These are phyloP conservation scores for Thyridium curvatum DNA, from an alignment of 2,329 filamentous ascomycete species.

Conservation along the genomic window DNA sequence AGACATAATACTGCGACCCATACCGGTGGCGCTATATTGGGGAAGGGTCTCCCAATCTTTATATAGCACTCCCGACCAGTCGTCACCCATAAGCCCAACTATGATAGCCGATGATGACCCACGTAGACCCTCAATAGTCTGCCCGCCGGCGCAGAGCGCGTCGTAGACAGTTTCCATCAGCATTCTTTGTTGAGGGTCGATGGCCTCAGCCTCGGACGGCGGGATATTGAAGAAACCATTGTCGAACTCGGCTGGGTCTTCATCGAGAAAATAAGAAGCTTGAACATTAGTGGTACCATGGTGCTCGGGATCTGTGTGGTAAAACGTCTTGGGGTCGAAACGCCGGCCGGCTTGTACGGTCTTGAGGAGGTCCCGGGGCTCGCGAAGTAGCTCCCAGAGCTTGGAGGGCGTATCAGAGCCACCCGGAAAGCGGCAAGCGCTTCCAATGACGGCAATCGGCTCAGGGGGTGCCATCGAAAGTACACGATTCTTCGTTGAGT, in stretches of 20 bases:
- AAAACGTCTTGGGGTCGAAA: conserved; percentile 23
- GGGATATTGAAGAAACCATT: conserved; percentile 22
- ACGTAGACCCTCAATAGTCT: conserved; percentile 2
- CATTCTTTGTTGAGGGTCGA: conserved; percentile 12
- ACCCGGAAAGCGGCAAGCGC: conserved; percentile 9
- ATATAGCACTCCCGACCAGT: conserved; percentile 4
- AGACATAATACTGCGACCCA: conserved; percentile 38
- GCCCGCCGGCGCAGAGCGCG: conserved; percentile 9
- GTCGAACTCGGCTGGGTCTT: conserved; percentile 17
- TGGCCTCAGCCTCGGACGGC: conserved; percentile 14
- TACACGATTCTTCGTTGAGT: too few species aligned
- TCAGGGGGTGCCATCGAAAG: too few species aligned
- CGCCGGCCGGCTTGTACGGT: conserved; percentile 15
- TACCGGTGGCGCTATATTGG: conserved; percentile 43
- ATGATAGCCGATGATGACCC: conserved; percentile 11
- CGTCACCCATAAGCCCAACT: conserved; percentile 8
- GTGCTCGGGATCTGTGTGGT: conserved; percentile 21
- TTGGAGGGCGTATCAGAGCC: conserved; percentile 7
- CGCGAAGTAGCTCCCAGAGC: conserved; percentile 12
- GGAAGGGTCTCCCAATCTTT: conserved; percentile 22
- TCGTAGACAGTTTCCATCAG: background rate
- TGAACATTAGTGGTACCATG: conserved; percentile 27
- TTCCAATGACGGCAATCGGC: conserved; percentile 11
- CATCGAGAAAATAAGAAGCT: conserved; percentile 13
- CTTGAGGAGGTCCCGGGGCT: conserved; percentile 18